These are phyloP conservation scores for Heliamphora pulchella DNA, from an alignment of 179 eudicot genomes.

Conservation along the genomic window DNA sequence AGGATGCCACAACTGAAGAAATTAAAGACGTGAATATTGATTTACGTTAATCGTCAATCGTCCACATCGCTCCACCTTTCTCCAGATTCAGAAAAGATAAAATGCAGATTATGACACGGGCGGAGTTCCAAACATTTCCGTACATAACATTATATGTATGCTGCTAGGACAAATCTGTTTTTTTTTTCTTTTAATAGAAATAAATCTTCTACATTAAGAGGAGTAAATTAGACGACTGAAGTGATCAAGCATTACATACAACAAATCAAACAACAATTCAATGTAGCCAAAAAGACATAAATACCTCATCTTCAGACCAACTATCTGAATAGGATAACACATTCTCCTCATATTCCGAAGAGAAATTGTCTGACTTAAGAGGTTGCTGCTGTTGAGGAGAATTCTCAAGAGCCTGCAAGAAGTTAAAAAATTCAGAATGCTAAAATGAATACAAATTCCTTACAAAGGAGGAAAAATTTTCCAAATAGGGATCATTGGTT, in stretches of 20 bases:
- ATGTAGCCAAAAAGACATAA: not conserved
- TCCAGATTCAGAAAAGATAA: too few relatives aligned
- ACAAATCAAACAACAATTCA: not conserved
- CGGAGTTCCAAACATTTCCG: not conserved
- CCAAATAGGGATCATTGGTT: not conserved
- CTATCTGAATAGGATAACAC: constrained; percentile 32
- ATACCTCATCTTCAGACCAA: constrained; percentile 32
- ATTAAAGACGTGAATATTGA: too few relatives aligned
- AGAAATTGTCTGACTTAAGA: constrained; percentile 41
- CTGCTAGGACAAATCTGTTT: too few relatives aligned
- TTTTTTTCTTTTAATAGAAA: too few relatives aligned
- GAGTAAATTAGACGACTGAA: too few relatives aligned
- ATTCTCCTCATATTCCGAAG: constrained; percentile 58
- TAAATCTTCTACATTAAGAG: too few relatives aligned
- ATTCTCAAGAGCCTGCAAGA: constrained; percentile 46
- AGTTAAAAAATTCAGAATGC: not conserved
- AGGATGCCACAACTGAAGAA: too few relatives aligned
- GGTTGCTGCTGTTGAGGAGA: constrained; percentile 32
- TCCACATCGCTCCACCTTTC: too few relatives aligned
- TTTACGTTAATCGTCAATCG: not conserved
- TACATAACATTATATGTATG: not conserved
- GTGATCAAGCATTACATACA: not conserved
- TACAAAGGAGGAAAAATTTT: not conserved
- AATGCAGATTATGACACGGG: not conserved
- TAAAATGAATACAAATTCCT: not conserved